Evolutionary conservation across 2,329 filamentous ascomycete genomes (phyloP).

Genomic region (Aspergillus sp.): DNA sequence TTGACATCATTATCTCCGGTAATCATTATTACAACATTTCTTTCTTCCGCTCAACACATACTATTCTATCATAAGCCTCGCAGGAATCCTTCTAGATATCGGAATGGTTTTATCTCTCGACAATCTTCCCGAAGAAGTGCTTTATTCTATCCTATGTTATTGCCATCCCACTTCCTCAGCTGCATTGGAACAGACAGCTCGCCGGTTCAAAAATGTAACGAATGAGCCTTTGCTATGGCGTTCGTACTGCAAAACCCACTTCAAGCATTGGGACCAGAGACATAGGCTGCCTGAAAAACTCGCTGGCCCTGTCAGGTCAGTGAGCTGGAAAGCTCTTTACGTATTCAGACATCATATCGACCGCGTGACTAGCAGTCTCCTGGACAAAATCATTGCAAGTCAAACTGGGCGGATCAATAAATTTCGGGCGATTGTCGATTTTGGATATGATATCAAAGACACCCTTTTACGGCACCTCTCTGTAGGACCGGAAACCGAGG

Average conservation of each 20-base stretch:
- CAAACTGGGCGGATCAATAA: constrained; percentile 64
- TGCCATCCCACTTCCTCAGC: constrained; percentile 47
- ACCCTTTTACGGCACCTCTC: constrained; percentile 62
- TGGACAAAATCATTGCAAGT: constrained; percentile 64
- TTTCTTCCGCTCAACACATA: no score
- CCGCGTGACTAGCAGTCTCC: constrained; percentile 43
- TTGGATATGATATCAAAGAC: constrained; percentile 86
- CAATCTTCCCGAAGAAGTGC: constrained; percentile 71
- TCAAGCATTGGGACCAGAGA: constrained; percentile 65
- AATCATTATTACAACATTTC: neutral
- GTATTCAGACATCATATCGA: constrained; percentile 51
- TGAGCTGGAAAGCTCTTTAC: constrained; percentile 71
- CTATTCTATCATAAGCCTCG: no score
- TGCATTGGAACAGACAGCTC: constrained; percentile 54
- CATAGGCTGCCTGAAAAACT: constrained; percentile 58
- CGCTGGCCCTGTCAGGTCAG: constrained; percentile 44
- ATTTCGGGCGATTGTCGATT: constrained; percentile 62
- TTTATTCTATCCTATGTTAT: constrained; percentile 68
- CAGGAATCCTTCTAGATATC: constrained; percentile 7
- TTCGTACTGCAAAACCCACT: constrained; percentile 61
- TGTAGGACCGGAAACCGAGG: constrained; percentile 54
- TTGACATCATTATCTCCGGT: no score
- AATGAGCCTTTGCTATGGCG: constrained; percentile 75
- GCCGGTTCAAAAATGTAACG: constrained; percentile 57
- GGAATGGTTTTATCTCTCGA: constrained; percentile 29